Base-by-base conservation (phyloP, 148 eudicot species). In the Polygonum aviculare region DNA sequence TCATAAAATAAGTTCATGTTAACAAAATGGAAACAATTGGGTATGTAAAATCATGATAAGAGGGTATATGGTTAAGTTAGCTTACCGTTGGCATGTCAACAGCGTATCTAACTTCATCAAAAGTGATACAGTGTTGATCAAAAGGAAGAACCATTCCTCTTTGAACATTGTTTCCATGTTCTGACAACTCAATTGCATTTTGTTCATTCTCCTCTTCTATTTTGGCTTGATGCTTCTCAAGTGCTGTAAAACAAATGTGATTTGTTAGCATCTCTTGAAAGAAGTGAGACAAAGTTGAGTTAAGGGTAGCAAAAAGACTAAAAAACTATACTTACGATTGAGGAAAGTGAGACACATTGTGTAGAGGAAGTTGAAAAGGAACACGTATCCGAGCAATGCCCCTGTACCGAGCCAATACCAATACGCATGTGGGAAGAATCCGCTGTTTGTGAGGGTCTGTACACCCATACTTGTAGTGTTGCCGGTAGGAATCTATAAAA, bases 131-230 rank as follows among this genome's bases (percentile, higher is more conserved):
- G 80, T 87, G 93, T 50, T 85, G 93, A 74, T 90, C 90, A 47
- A 93, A 93, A 8, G 97, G 97, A 83, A 93, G 90, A 75, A 90
- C 79, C 93, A 93, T 93, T 83, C 97, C 96, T 71, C 77, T 76
- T 51, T 48, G 50, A 3, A 45, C 15, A 40, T 72, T 44, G 75
- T 26, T 65, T 78, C 76, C 81, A 55, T 54, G 74, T 38, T 80
- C 75, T 60, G 78, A 67, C 74, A 84, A 38, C 73, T 86, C 84
- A 18, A 80, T 38, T 35, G 78, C 74, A 15, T 39, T 69, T 9
- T 62, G 78, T 22, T 39, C 35, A 70, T 78, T 82, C 12, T 79
- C 75, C 15, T 81, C 81, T 36, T 84, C 90, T 59, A 88, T 6
- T 41, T 51, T 50, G 74, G 91, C 87, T 79, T 78, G 88, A 79